Evolutionary conservation across 768 basidiomycete species (phyloP), one percentile per base, ranked within the genome.

Genomic region (Collybiopsis luxurians): DNA sequence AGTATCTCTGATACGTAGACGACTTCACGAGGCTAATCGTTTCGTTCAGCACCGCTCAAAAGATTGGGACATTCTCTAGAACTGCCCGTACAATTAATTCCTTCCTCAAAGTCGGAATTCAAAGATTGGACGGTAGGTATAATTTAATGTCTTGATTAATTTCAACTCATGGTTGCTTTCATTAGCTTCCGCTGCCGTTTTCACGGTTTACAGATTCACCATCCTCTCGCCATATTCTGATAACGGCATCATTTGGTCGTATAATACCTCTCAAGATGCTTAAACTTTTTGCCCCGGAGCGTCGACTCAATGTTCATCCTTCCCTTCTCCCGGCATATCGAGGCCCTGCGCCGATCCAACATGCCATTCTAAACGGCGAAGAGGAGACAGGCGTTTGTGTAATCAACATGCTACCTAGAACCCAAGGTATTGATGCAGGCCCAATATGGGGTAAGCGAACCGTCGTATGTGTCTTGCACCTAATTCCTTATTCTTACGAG

Each of bases 311-410:
- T 64, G 84, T 98, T 5, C 95, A 98, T 64, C 93, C 94, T 0
- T 95, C 94, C 34, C 73, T 93, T 0, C 79, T 98, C 31, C 95
- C 95, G 0, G 75, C 79, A 26, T 95, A 91, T 68, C 85, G 95
- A n/a, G 95, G 95, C 0, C 85, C 95, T 9, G 91, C 93, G 2
- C 95, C 95, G 0, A 90, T 98, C 38, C 95, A 97, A 64, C 89
- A 86, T 63, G 80, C 87, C 0, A 76, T 98, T 39, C 71, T 90
- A 43, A 83, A 87, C 58, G 84, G 83, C 2, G 85, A 85, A 49
- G 65, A 64, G 4, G 77, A 81, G 59, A 92, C 90, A 0, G 95
- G 92, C 0, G 92, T 96, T 1, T 90, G 85, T 57, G 79, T 98
- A 2, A 84, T 88, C 57, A 81, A 87, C 59, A 92, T 92, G 87